Base-by-base conservation (phyloP, 164 flowering plant genomes). In the Dillenia turbinata region DNA sequence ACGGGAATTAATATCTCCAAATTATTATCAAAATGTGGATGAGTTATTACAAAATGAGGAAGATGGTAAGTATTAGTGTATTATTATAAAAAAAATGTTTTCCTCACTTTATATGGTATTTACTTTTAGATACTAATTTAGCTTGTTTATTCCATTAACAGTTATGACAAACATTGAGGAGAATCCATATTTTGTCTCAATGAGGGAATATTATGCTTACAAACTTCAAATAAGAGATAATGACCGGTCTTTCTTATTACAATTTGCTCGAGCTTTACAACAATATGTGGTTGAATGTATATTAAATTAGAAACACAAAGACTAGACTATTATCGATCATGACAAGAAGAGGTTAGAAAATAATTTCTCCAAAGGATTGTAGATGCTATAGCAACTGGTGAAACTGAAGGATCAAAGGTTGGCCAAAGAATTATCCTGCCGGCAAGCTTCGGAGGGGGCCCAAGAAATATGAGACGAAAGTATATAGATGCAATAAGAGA, bases 201-300 rank as follows among this genome's bases (percentile, higher is more conserved):
- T 12, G 9, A n/a, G 14, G 43, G 5, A 10, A 1, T 19, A 14
- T 17, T 40, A 50, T 3, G 9, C 12, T 6, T 57, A 49, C 15
- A 57, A 15, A 9, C n/a, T 66, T 1, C 53, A 63, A 22, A 64
- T 64, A 2, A 17, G 62, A 6, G 1, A 11, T n/a, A 14, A 10
- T 17, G 24, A 55, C 8, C 10, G 9, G 9, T 59, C 60, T 1
- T 9, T 52, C 0, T 17, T 62, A 0, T 26, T 69, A 0, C 44
- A 16, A 4, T 6, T 47, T 26, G 65, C 65, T 6, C 46, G 49
- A 1, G 12, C 67, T 0, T 16, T 69, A 0, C 74, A 76, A 47
- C 70, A 72, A 44, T 70, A 60, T 50, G 47, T 54, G 10, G 63
- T 70, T 10, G 70, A 70, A 57, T 47, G 17, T 73, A 61, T 26